These are phyloP conservation scores for Claviceps paspali DNA, from an alignment of 2,329 filamentous ascomycete genomes.

Conservation along the genomic window DNA sequence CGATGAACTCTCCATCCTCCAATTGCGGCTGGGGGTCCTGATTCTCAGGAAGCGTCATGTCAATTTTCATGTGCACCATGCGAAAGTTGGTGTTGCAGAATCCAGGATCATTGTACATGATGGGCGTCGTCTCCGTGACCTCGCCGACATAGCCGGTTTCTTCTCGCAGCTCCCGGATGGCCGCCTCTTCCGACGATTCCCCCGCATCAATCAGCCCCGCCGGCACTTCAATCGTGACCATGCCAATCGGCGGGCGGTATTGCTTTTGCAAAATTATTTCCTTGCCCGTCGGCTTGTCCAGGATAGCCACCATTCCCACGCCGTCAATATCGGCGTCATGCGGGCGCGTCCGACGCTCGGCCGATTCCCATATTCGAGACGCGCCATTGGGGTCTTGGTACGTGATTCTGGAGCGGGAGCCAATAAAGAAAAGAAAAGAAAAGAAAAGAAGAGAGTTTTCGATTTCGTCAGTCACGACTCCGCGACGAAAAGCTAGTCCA, in stretches of 20 bases:
- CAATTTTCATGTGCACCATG: conserved; percentile 59
- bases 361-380: conserved; percentile 54
- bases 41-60: conserved; percentile 54
- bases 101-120: conserved; percentile 52
- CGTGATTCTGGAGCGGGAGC: conserved; percentile 28
- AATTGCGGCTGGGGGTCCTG: conserved; percentile 52
- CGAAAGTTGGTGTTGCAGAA: conserved; percentile 53
- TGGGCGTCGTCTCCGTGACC: conserved; percentile 40
- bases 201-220: conserved; percentile 48
- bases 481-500: too few species aligned
- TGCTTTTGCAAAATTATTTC: conserved; percentile 52
- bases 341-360: conserved; percentile 54
- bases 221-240: conserved; percentile 46
- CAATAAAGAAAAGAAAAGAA: too few species aligned
- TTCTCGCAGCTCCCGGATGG: conserved; percentile 48
- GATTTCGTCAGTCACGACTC: not conserved
- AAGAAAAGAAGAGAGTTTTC: too few species aligned
- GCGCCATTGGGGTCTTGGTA: conserved; percentile 49
- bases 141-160: conserved; percentile 51
- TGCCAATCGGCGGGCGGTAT: conserved; percentile 46
- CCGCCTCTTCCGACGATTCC: conserved; percentile 45
- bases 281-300: conserved; percentile 37
- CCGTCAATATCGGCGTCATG: conserved; percentile 48
- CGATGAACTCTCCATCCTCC: conserved; percentile 72
- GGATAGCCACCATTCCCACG: conserved; percentile 57